Evolutionary conservation across 495 filamentous ascomycete genomes (phyloP).

Genomic region (Penicillium flavigenum): DNA sequence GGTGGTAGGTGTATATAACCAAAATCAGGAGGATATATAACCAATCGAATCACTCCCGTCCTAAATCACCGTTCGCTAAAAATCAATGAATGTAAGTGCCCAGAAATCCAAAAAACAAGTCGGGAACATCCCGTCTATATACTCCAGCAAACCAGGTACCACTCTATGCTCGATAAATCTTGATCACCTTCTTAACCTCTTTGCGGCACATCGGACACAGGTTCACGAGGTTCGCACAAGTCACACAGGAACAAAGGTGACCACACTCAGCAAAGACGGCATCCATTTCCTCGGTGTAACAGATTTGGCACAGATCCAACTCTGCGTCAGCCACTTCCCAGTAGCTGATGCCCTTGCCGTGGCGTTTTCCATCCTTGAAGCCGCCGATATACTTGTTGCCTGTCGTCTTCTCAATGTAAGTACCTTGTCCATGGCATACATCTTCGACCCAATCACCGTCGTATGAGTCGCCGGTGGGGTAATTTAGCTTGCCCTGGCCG

Average conservation of each 20-base stretch:
- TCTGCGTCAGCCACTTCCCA: constrained; percentile 65
- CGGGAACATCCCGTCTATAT: constrained; percentile 1
- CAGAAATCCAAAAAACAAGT: neutral
- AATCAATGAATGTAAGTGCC: constrained; percentile 8
- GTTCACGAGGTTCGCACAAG: constrained; percentile 62
- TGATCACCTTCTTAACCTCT: constrained; percentile 56
- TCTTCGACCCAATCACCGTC: constrained; percentile 58
- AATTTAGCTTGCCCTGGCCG: constrained; percentile 58
- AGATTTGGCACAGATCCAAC: constrained; percentile 61
- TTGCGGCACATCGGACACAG: constrained; percentile 65
- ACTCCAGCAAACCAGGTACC: constrained; percentile 6
- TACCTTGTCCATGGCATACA: constrained; percentile 59
- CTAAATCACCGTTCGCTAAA: constrained; percentile 14
- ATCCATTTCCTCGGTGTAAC: constrained; percentile 62
- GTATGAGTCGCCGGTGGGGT: constrained; percentile 63
- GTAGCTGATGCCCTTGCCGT: constrained; percentile 62
- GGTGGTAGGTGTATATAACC: constrained; percentile 12
- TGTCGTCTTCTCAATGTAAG: constrained; percentile 55
- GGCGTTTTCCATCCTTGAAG: constrained; percentile 60
- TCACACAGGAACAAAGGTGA: constrained; percentile 62
- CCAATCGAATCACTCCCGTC: constrained; percentile 1
- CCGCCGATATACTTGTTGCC: constrained; percentile 65
- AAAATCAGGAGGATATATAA: constrained; percentile 8
- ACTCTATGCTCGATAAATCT: constrained; percentile 52
- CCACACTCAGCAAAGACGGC: constrained; percentile 66